A percentile compares a stretch with the other conserved stretches of the same genome.
phyloP scores from a whole-genome alignment of 257 asterid genomes.

The Solanum ossicruentum region DNA sequence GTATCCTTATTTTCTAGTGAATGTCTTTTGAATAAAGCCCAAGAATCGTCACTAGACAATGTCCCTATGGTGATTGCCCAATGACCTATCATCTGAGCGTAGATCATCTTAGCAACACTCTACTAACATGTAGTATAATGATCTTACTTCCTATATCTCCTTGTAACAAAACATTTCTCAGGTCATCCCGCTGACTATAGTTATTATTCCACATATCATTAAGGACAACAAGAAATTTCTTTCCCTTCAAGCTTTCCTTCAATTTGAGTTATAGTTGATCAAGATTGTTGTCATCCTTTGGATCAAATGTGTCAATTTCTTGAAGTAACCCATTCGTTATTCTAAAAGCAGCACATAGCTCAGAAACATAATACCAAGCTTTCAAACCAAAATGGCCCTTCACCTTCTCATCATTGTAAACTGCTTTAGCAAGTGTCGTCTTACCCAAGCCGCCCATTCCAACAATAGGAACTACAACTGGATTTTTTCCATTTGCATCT shows the following conservation, averaged over 20 bases:
- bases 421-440: constrained; percentile 43
- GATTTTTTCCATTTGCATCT: neutral
- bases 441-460: constrained; percentile 10
- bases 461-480: neutral
- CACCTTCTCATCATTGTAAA: constrained; percentile 26
- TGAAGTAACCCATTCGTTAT: too few relatives aligned
- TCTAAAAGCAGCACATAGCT: too few relatives aligned
- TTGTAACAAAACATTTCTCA: too few relatives aligned
- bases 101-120: constrained; percentile 15
- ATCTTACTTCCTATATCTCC: constrained; percentile 27
- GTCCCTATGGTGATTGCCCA: neutral
- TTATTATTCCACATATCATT: too few relatives aligned
- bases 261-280: too few relatives aligned
- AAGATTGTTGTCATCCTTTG: too few relatives aligned
- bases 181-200: too few relatives aligned
- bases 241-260: too few relatives aligned
- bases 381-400: constrained; percentile 16
- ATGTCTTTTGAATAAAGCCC: neutral
- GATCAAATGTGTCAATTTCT: too few relatives aligned
- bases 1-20: neutral
- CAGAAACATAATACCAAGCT: too few relatives aligned
- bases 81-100: neutral
- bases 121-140: constrained; percentile 35
- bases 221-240: too few relatives aligned
- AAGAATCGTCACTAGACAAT: neutral